Evolutionary conservation across 2,329 filamentous ascomycete species (phyloP).

Genomic region (Cladorrhinum sp.): DNA sequence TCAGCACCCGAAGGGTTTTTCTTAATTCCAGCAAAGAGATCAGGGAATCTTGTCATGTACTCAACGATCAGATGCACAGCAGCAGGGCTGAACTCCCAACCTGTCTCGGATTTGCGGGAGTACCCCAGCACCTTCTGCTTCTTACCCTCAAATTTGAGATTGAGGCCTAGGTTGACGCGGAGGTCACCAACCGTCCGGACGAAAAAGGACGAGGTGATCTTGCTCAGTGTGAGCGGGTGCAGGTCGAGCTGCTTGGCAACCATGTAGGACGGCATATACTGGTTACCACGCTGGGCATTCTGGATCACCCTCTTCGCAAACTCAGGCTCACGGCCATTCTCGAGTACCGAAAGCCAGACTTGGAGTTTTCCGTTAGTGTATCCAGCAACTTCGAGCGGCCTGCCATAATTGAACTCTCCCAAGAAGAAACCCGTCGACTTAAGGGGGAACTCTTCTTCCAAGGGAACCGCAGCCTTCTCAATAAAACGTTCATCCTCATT

Average conservation of each 20-base stretch:
- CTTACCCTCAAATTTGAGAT: constrained; percentile 93
- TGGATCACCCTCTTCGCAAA: constrained; percentile 74
- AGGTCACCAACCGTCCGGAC: constrained; percentile 75
- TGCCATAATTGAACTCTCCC: constrained; percentile 88
- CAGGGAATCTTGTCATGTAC: constrained; percentile 92
- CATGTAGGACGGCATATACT: constrained; percentile 83
- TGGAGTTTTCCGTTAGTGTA: constrained; percentile 74
- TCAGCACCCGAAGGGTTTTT: constrained; percentile 82
- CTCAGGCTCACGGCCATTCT: constrained; percentile 67
- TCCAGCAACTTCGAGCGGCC: constrained; percentile 77
- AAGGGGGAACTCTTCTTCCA: constrained; percentile 87
- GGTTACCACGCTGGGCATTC: constrained; percentile 65
- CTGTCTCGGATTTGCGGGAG: constrained; percentile 77
- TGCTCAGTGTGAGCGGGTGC: constrained; percentile 85
- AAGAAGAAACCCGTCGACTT: constrained; percentile 87
- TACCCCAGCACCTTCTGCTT: constrained; percentile 96
- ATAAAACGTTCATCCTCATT: constrained; percentile 93
- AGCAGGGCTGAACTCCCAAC: constrained; percentile 93
- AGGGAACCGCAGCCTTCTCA: constrained; percentile 80
- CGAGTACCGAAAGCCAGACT: constrained; percentile 71
- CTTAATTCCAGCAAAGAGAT: constrained; percentile 89
- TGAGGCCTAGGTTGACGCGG: constrained; percentile 86
- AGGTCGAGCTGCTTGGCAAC: constrained; percentile 79
- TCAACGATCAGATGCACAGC: constrained; percentile 76
- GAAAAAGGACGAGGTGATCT: constrained; percentile 91